Evolutionary conservation across 2,329 filamentous ascomycete species (phyloP).

Genomic region (Lecanoromycetidae sp.): DNA sequence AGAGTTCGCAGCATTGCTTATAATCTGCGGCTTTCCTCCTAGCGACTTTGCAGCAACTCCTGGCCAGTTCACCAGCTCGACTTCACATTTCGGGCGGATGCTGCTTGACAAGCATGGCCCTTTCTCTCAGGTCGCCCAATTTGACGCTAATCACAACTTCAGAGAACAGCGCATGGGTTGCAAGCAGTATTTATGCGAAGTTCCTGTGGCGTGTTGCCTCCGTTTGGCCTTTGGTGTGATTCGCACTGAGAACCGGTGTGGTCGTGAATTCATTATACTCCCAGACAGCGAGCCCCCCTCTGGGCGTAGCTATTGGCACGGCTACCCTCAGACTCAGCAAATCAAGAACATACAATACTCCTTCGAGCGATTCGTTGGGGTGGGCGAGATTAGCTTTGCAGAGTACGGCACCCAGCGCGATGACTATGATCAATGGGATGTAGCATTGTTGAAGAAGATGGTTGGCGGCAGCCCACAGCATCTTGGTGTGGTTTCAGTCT

Average conservation of each 20-base stretch:
- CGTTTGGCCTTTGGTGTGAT: not conserved
- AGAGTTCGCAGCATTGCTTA: slow-evolving; percentile 4
- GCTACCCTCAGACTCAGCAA: not conserved
- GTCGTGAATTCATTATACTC: not conserved
- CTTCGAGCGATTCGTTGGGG: not conserved
- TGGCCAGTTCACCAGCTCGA: not conserved
- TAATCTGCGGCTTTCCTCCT: slow-evolving; percentile 1
- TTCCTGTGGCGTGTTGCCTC: not conserved
- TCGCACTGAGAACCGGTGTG: not conserved
- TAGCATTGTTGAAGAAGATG: not conserved
- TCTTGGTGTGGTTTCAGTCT: too few relatives aligned
- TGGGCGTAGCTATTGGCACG: too few relatives aligned
- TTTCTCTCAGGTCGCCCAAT: slow-evolving; percentile 4
- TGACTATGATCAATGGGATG: not conserved
- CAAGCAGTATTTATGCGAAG: not conserved
- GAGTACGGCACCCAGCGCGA: not conserved
- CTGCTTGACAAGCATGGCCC: not conserved
- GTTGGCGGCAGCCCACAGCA: too few relatives aligned
- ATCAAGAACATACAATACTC: not conserved
- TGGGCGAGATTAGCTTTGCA: not conserved
- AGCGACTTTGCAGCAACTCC: not conserved
- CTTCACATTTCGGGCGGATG: not conserved
- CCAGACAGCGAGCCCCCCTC: not conserved
- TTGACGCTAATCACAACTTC: slow-evolving; percentile 1
- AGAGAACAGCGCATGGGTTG: not conserved